These are phyloP conservation scores for Ustilago vetiveriae DNA, from an alignment of 1,284 basidiomycete species.

Conservation along the genomic window DNA sequence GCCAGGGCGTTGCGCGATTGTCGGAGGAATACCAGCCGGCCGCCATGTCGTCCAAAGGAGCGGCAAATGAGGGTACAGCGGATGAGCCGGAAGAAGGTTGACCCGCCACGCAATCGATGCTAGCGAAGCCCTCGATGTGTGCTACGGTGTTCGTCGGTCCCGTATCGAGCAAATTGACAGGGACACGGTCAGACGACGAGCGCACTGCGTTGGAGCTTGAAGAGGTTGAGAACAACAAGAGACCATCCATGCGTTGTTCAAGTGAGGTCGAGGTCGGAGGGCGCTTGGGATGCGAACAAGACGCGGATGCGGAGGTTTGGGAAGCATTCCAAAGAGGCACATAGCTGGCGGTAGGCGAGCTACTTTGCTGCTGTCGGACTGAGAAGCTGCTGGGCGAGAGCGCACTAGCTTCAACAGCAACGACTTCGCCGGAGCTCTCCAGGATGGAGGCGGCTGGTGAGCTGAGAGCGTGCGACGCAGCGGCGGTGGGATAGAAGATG, in stretches of 20 bases:
- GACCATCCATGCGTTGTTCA: conserved; percentile 1
- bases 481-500: conserved; percentile 27
- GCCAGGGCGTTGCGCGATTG: conserved; percentile 13
- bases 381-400: neutral
- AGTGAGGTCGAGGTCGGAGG: conserved; percentile 1
- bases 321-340: conserved; percentile 33
- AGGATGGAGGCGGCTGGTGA: neutral
- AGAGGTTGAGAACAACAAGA: conserved; percentile 4
- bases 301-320: neutral
- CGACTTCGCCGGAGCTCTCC: conserved; percentile 1
- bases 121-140: neutral
- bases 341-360: conserved; percentile 5
- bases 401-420: conserved; percentile 1
- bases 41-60: neutral
- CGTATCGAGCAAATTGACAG: conserved; percentile 11
- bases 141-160: neutral
- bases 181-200: conserved; percentile 7
- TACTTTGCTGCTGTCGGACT: neutral
- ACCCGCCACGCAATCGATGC: neutral
- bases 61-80: neutral
- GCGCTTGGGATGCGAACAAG: neutral
- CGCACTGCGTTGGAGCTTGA: neutral
- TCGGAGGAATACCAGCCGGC: conserved; percentile 4
- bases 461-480: conserved; percentile 22
- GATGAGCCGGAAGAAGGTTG: neutral